phyloP scores from a whole-genome alignment of 129 eudicot genomes.

The Solidago caesia region DNA sequence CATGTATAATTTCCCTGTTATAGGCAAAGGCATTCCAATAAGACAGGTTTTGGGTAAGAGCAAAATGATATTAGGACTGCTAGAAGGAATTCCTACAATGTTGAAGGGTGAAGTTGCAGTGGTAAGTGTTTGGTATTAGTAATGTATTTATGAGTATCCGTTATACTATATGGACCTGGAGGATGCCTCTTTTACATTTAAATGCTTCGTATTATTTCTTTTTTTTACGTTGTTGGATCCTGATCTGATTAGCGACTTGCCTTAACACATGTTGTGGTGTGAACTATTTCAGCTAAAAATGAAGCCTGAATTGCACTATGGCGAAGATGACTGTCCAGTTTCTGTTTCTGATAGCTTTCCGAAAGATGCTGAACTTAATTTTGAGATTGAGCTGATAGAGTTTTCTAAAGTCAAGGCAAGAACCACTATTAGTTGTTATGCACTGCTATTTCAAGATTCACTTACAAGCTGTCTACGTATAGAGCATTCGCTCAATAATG shows the following conservation, averaged over 20 bases:
- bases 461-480: no score
- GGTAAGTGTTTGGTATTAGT: constrained; percentile 44
- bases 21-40: constrained; percentile 84
- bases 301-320: constrained; percentile 95
- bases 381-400: constrained; percentile 91
- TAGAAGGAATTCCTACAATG: constrained; percentile 98
- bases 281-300: constrained; percentile 68
- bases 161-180: not conserved
- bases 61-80: constrained; percentile 87
- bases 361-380: constrained; percentile 92
- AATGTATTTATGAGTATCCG: not conserved
- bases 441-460: no score
- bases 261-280: constrained; percentile 20
- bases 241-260: not conserved
- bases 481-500: not conserved
- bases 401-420: constrained; percentile 93
- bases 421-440: not conserved
- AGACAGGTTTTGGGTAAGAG: constrained; percentile 94
- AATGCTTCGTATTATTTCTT: not conserved
- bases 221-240: not conserved
- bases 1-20: constrained; percentile 12
- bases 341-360: constrained; percentile 76
- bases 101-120: constrained; percentile 90
- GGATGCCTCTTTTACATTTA: not conserved
- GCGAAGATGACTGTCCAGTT: constrained; percentile 95